A percentile compares a stretch with the other conserved stretches of the same genome.
Conservation (phyloP, 1,284 basidiomycete genomes). For the Ceraceosorus bombacis region DNA sequence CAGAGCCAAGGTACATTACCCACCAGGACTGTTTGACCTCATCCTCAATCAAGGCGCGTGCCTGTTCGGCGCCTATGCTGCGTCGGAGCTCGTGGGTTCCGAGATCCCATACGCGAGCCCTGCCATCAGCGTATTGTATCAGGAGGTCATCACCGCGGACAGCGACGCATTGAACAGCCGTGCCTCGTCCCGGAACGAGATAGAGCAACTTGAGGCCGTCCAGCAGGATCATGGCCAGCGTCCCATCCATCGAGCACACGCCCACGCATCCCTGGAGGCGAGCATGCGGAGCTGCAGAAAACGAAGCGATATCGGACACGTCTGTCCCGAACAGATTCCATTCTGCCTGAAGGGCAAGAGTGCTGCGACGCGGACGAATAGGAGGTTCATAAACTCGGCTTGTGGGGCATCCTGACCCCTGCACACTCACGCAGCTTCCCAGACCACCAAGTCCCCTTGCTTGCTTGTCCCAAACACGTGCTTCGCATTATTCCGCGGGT, state of each 20-base stretch:
- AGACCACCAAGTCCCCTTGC: slow-evolving; percentile 3
- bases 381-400: too few species aligned
- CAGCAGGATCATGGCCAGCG: slow-evolving; percentile 69
- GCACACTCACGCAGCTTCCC: slow-evolving; percentile 61
- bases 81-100: slow-evolving; percentile 75
- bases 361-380: too few species aligned
- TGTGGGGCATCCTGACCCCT: slow-evolving; percentile 48
- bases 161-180: slow-evolving; percentile 60
- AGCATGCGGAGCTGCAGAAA: slow-evolving; percentile 54
- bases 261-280: slow-evolving; percentile 64
- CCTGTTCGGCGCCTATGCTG: slow-evolving; percentile 69
- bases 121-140: slow-evolving; percentile 66
- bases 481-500: background rate
- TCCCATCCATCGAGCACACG: slow-evolving; percentile 70
- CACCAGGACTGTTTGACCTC: slow-evolving; percentile 7
- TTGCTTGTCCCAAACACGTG: background rate
- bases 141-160: slow-evolving; percentile 66
- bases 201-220: slow-evolving; percentile 61
- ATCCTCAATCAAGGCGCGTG: slow-evolving; percentile 63
- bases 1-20: background rate
- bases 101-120: slow-evolving; percentile 81
- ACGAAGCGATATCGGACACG: slow-evolving; percentile 57
- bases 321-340: slow-evolving; percentile 66
- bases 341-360: slow-evolving; percentile 49
- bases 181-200: slow-evolving; percentile 63